A percentile compares a stretch with the other conserved stretches of the same genome.
phyloP scores from a whole-genome alignment of 495 filamentous ascomycete genomes.

The Diplogelasinospora grovesii region DNA sequence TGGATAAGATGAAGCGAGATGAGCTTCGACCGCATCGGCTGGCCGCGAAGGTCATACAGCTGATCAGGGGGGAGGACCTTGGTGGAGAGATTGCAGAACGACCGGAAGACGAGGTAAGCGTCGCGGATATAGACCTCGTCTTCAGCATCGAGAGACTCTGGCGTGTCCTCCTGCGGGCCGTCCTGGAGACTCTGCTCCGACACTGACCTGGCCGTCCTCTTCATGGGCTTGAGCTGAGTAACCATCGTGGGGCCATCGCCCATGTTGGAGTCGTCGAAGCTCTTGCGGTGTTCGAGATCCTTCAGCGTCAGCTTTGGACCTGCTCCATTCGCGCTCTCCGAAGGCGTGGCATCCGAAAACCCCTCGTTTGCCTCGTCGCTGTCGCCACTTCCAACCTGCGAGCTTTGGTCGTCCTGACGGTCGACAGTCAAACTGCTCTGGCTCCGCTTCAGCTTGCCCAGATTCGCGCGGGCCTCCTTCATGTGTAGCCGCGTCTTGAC shows the following conservation, averaged over 20 bases:
- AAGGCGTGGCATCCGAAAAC: slow-evolving; percentile 43
- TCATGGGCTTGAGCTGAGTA: slow-evolving; percentile 61
- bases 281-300: slow-evolving; percentile 89
- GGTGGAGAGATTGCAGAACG: slow-evolving; percentile 94
- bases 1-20: slow-evolving; percentile 92
- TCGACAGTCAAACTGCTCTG: slow-evolving; percentile 42
- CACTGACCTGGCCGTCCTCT: slow-evolving; percentile 52
- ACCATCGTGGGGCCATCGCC: slow-evolving; percentile 92
- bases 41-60: slow-evolving; percentile 82
- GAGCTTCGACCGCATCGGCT: slow-evolving; percentile 95
- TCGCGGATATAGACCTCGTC: slow-evolving; percentile 96
- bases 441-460: slow-evolving; percentile 43
- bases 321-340: slow-evolving; percentile 46
- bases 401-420: slow-evolving; percentile 31
- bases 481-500: slow-evolving; percentile 80
- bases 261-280: slow-evolving; percentile 84
- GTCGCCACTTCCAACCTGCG: slow-evolving; percentile 28
- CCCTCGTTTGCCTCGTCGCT: slow-evolving; percentile 42
- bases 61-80: slow-evolving; percentile 85
- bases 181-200: slow-evolving; percentile 45
- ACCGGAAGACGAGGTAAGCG: slow-evolving; percentile 92
- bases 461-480: slow-evolving; percentile 63
- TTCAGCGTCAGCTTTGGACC: slow-evolving; percentile 84
- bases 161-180: slow-evolving; percentile 40
- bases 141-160: slow-evolving; percentile 72